A percentile compares a stretch with the other conserved stretches of the same genome.
Evolutionary conservation across 306 rosid genomes (phyloP).

Genomic region (Prunus persica): DNA sequence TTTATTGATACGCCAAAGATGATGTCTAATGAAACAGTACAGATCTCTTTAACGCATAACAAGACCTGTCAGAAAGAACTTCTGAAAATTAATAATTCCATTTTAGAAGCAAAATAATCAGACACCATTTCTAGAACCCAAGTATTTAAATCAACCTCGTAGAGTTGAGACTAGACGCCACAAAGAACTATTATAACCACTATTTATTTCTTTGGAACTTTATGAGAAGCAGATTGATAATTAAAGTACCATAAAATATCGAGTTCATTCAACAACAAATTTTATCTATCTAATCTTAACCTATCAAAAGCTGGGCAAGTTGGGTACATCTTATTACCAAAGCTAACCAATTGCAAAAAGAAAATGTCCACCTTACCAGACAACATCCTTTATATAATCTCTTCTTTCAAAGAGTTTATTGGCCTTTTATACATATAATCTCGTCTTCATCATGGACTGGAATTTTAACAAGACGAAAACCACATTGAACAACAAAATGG

Average conservation of each 20-base stretch:
- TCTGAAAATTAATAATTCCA: neutral
- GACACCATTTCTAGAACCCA: neutral
- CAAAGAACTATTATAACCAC: neutral
- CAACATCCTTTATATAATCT: neutral
- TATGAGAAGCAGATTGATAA: neutral
- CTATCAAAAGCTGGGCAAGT: neutral
- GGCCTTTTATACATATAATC: too few species aligned
- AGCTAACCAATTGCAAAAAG: neutral
- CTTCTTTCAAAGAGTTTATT: neutral
- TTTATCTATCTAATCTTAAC: neutral
- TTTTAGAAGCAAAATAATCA: neutral
- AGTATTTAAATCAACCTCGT: neutral
- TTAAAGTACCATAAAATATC: neutral
- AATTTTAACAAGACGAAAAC: conserved; percentile 12
- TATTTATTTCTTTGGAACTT: neutral
- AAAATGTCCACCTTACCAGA: neutral
- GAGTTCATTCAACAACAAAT: neutral
- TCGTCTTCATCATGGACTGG: neutral
- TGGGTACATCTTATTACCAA: neutral
- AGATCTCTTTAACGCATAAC: conserved; percentile 9
- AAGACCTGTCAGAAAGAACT: conserved; percentile 42
- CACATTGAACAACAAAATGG: conserved; percentile 8
- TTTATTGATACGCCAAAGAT: conserved; percentile 62
- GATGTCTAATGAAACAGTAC: conserved; percentile 47
- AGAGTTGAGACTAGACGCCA: neutral